Evolutionary conservation across 2,329 filamentous ascomycete genomes (phyloP), one percentile per base, ranked within the genome.

Genomic region (Rachicladosporium sp.): DNA sequence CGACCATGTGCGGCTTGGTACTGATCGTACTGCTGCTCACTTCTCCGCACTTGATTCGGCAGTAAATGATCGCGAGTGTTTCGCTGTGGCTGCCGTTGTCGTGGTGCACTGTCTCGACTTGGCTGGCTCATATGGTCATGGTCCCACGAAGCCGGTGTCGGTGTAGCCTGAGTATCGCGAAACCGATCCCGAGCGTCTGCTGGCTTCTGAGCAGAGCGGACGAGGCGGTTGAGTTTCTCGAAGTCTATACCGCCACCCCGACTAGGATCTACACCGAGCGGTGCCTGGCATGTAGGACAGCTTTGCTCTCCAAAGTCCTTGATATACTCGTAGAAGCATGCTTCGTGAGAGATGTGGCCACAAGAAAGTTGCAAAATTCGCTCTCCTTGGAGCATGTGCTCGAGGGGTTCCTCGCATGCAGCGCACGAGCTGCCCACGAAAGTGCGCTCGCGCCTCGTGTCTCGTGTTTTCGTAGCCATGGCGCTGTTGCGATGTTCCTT

Each of bases 291-390:
- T 48, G 84, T 82, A 21, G 91, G 91, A 63, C 91, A 98, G 55
- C 86, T 88, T 55, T 96, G 87, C 38, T 84, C 84, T 9, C 38
- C 40, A 43, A 89, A 83, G 56, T 95, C 89, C 55, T 85, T 83
- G 53, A 98, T 93, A 58, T 93, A 95, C 63, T 98, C 91, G 65
- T 96, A 96, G 59, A 98, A 96, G 64, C 91, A 98, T 29, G 89
- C 91, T 62, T 96, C 91, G 59, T 98, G 91, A 8, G 89, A 87
- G 44, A 98, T 89, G 63, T 98, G 91, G n/a, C 80, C 76, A 63
- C 91, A 98, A 4, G 88, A 93, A 55, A 98, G 91, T 59, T 96
- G 91, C 39, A 98, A 69, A 45, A 98, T 87, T 50, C 87, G 79
- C 66, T 98, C 91, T 43, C 91, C 91, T 37, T 84, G 82, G 35